Base-by-base conservation (phyloP, 352 stramenopile genomes). In the Pythium aquatile region DNA sequence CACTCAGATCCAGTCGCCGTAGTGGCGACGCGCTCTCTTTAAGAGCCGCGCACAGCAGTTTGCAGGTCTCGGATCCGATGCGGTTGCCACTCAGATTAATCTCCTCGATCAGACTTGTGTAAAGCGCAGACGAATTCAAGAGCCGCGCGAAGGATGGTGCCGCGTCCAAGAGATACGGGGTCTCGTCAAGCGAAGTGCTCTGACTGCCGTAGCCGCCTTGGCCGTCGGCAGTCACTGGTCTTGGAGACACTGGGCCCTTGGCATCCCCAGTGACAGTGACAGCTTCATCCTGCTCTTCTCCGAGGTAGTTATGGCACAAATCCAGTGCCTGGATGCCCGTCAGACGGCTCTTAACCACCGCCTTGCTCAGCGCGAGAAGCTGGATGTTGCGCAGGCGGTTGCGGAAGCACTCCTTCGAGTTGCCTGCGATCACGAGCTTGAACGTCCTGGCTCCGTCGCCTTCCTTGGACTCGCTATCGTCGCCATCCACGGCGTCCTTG, bases 341-440 rank as follows among this genome's bases (percentile, higher is more conserved):
- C 0, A 88, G 59, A 14, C 72, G 71, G 66, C 69, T 84, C 62
- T 81, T 85, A 61, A 85, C 66, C 30, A 90, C 35, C 0, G 81
- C 76, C 30, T 72, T 69, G 7, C 68, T 66, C 42, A 90, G 75
- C 55, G 81, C 79, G 16, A 86, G 70, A 20, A 90, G 62, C 32
- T 90, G 79, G 55, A 88, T 86, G 59, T 90, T 90, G 55, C 81
- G 81, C 42, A 89, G 59, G 52, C 79, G 74, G 35, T 85, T 73
- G 58, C 75, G 71, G 64, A 90, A 90, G 48, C 75, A 72, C 44
- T 87, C 78, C 33, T 73, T 75, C 39, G 69, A 77, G 54, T 88
- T 90, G 13, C 81, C 81, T 16, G 76, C 76, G 16, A 90, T 49
- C 42, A 77, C 71, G 29, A 90, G 65, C 29, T 49, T 42, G 20